A percentile compares a stretch with the other conserved stretches of the same genome.
Conservation (phyloP, 352 stramenopile genomes). For the Phytophthora aleatoria region DNA sequence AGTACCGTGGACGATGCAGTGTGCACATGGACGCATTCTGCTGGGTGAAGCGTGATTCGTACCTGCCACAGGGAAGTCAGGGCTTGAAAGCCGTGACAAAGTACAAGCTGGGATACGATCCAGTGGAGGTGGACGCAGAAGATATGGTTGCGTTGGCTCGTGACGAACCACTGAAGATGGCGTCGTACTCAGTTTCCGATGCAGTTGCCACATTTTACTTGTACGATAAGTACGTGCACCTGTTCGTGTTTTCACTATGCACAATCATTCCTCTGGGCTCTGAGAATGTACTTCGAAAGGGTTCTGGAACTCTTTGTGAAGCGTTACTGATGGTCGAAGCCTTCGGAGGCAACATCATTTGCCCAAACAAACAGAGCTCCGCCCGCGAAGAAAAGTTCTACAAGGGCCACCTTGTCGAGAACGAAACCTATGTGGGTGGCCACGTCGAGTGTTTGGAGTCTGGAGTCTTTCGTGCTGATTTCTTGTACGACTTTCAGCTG, state of each 20-base stretch:
- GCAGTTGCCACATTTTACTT: slow-evolving; percentile 99
- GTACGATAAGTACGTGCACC: slow-evolving; percentile 99
- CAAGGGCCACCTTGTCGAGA: slow-evolving; percentile 96
- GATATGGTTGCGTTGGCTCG: slow-evolving; percentile 97
- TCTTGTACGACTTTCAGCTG: slow-evolving; percentile 97
- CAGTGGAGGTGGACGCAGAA: slow-evolving; percentile 97
- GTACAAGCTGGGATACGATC: slow-evolving; percentile 99
- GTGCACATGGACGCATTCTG: slow-evolving; percentile 99
- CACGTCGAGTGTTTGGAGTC: slow-evolving; percentile 99
- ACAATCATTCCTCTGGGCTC: slow-evolving; percentile 98
- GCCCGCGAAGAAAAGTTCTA: slow-evolving; percentile 81
- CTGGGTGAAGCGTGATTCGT: slow-evolving; percentile 99
- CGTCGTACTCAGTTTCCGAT: slow-evolving; percentile 99
- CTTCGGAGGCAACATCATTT: slow-evolving; percentile 96
- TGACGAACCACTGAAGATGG: slow-evolving; percentile 97
- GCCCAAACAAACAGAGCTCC: slow-evolving; percentile 97
- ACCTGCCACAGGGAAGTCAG: slow-evolving; percentile 97
- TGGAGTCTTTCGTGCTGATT: slow-evolving; percentile 98
- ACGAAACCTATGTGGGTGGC: slow-evolving; percentile 99
- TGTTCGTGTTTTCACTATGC: slow-evolving; percentile 99
- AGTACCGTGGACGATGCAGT: slow-evolving; percentile 92
- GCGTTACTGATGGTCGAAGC: slow-evolving; percentile 99
- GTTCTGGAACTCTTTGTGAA: slow-evolving; percentile 98
- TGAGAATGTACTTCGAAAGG: slow-evolving; percentile 98
- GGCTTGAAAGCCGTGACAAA: slow-evolving; percentile 99